Conservation (phyloP, 139 green algal species). For the Chlamydomonas urium region DNA sequence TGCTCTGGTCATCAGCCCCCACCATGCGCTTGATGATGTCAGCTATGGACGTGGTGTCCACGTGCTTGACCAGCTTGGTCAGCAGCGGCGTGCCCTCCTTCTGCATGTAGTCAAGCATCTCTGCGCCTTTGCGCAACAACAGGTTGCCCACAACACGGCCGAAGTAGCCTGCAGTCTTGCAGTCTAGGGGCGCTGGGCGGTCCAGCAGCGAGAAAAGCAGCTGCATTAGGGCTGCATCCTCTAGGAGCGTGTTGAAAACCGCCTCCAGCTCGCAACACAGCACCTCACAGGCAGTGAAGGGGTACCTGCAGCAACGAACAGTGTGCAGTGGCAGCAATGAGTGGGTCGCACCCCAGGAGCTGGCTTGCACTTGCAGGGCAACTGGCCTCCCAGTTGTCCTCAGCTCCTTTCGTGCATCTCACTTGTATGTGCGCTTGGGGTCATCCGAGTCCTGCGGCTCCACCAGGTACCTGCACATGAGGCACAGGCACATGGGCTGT, state of each 20-base stretch:
- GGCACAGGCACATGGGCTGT: too few species aligned
- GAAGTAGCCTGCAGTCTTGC: slow-evolving; percentile 91
- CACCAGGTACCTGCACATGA: too few species aligned
- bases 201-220: slow-evolving; percentile 81
- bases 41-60: slow-evolving; percentile 74
- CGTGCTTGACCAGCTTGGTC: slow-evolving; percentile 39
- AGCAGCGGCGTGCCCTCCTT: neutral
- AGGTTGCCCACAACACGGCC: slow-evolving; percentile 80
- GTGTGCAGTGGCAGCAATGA: too few species aligned
- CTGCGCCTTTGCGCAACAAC: slow-evolving; percentile 65
- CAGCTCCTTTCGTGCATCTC: too few species aligned
- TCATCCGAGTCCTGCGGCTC: slow-evolving; percentile 59
- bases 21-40: slow-evolving; percentile 82
- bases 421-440: slow-evolving; percentile 74
- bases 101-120: slow-evolving; percentile 71
- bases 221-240: slow-evolving; percentile 68
- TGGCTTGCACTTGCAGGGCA: too few species aligned
- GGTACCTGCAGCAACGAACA: slow-evolving; percentile 70
- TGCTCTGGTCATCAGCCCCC: slow-evolving; percentile 78
- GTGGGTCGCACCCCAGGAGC: too few species aligned
- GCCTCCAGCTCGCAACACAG: slow-evolving; percentile 96
- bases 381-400: too few species aligned
- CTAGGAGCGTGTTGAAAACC: slow-evolving; percentile 86
- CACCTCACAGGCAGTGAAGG: slow-evolving; percentile 93
- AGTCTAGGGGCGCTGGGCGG: slow-evolving; percentile 50